Evolutionary conservation across 1,284 basidiomycete species (phyloP).

Genomic region (Cryptococcus maquisensis): DNA sequence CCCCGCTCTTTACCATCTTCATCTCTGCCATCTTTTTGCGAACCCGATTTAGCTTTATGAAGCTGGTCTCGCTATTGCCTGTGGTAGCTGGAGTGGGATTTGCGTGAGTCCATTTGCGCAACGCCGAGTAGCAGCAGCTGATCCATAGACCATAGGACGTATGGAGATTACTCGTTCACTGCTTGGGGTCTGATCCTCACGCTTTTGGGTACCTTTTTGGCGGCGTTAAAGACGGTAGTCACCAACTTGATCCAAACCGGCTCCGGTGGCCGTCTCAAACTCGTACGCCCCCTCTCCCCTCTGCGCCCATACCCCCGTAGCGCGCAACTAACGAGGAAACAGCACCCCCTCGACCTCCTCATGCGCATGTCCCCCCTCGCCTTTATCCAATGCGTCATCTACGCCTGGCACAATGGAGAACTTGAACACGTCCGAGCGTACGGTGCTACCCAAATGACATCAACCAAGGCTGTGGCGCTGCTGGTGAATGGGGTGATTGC

Average conservation of each 20-base stretch:
- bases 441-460: conserved; percentile 55
- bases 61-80: conserved; percentile 71
- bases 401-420: conserved; percentile 74
- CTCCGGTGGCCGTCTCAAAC: conserved; percentile 45
- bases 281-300: conserved; percentile 25
- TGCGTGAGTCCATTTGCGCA: conserved; percentile 60
- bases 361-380: conserved; percentile 80
- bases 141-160: conserved; percentile 57
- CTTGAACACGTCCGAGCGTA: conserved; percentile 60
- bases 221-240: conserved; percentile 83
- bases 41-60: conserved; percentile 51
- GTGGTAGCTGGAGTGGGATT: conserved; percentile 88
- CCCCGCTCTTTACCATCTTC: conserved; percentile 81
- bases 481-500: conserved; percentile 76
- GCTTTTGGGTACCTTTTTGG: conserved; percentile 78
- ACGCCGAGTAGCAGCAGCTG: not conserved
- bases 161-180: conserved; percentile 86
- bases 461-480: conserved; percentile 57
- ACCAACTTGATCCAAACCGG: conserved; percentile 70
- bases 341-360: conserved; percentile 82
- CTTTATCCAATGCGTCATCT: conserved; percentile 73
- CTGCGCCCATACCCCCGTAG: not conserved
- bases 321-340: conserved; percentile 37
- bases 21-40: conserved; percentile 58
- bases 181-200: conserved; percentile 75